A percentile compares a stretch with the other conserved stretches of the same genome.
Evolutionary conservation across 2,329 filamentous ascomycete genomes (phyloP).

Genomic region (Pseudopithomyces chartarum): DNA sequence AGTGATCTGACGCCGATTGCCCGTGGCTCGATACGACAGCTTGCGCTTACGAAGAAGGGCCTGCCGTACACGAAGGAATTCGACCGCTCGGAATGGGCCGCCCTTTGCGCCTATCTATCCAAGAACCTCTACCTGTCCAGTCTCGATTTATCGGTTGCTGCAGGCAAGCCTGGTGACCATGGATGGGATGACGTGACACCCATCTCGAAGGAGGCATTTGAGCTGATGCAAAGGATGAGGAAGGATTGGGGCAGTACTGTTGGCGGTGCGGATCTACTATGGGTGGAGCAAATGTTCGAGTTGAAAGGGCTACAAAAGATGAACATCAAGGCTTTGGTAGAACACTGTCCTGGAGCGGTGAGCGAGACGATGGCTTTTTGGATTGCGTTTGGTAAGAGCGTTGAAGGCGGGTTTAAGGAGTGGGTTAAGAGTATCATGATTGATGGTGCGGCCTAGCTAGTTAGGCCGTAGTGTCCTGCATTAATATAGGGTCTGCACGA

Average conservation of each 20-base stretch:
- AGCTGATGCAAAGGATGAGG: slow-evolving; percentile 30
- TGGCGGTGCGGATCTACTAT: slow-evolving; percentile 53
- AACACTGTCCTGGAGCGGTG: slow-evolving; percentile 58
- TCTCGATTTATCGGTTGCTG: slow-evolving; percentile 58
- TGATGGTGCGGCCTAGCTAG: background rate
- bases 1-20: slow-evolving; percentile 59
- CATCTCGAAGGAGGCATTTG: slow-evolving; percentile 27
- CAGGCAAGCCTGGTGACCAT: slow-evolving; percentile 53
- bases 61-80: slow-evolving; percentile 60
- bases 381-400: slow-evolving; percentile 64
- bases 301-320: slow-evolving; percentile 57
- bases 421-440: slow-evolving; percentile 54
- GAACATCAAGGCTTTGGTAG: slow-evolving; percentile 59
- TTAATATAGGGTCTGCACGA: too few species aligned
- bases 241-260: slow-evolving; percentile 30
- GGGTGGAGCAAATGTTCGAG: slow-evolving; percentile 61
- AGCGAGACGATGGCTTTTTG: slow-evolving; percentile 63
- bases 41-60: slow-evolving; percentile 62
- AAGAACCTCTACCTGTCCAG: slow-evolving; percentile 13
- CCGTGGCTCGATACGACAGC: slow-evolving; percentile 53
- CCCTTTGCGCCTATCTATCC: slow-evolving; percentile 53
- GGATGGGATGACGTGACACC: slow-evolving; percentile 56
- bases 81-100: slow-evolving; percentile 60
- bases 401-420: slow-evolving; percentile 61
- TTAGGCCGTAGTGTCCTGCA: too few species aligned